Percentiles rank a stretch among this genome's conserved stretches.
Conservation (phyloP, 495 filamentous ascomycete species). For the Parathielavia hyrcaniae region DNA sequence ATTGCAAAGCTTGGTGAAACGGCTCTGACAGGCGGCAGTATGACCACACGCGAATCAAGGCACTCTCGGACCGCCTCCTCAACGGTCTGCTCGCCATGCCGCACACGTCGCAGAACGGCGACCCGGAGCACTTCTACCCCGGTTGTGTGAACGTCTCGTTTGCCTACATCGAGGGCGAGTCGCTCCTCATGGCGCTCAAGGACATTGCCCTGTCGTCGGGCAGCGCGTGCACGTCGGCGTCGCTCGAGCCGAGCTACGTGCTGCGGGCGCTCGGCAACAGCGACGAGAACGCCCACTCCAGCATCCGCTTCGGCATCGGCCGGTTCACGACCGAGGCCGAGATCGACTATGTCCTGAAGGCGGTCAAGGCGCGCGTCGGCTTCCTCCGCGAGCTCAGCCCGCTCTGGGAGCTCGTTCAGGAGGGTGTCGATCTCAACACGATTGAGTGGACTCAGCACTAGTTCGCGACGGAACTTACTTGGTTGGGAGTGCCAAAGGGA, state of each 20-base stretch:
- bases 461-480: background rate
- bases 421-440: conserved; percentile 88
- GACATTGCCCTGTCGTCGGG: conserved; percentile 96
- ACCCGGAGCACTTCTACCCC: conserved; percentile 75
- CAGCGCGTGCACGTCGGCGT: conserved; percentile 94
- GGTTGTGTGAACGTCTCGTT: conserved; percentile 98
- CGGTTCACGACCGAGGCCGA: conserved; percentile 92
- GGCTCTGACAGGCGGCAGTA: conserved; percentile 54
- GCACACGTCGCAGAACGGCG: conserved; percentile 87
- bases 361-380: conserved; percentile 78
- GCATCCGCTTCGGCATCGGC: conserved; percentile 95
- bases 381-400: conserved; percentile 95
- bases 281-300: conserved; percentile 95
- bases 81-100: conserved; percentile 80
- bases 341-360: conserved; percentile 97
- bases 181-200: conserved; percentile 94
- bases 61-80: conserved; percentile 74
- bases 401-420: conserved; percentile 96
- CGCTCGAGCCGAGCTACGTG: conserved; percentile 92
- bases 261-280: conserved; percentile 88
- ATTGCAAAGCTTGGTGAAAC: background rate
- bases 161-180: conserved; percentile 96
- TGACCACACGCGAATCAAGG: conserved; percentile 74
- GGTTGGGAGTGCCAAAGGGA: background rate
- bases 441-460: conserved; percentile 98